Evolutionary conservation across 192 early-diverging fungal species (phyloP).

Genomic region (Coemansia furcata): DNA sequence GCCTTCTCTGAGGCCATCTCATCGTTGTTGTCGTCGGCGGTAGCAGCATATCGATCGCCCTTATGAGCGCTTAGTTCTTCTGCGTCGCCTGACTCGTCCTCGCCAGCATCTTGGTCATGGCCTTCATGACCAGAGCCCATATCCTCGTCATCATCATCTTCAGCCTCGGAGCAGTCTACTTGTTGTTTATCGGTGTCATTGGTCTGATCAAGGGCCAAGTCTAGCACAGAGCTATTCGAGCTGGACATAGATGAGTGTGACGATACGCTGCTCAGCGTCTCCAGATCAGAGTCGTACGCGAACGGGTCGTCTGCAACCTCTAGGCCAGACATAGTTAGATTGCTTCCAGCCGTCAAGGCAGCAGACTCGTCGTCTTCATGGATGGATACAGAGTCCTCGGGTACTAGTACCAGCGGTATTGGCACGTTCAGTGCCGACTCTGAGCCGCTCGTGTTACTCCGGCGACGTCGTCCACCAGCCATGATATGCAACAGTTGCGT

Average conservation of each 20-base stretch:
- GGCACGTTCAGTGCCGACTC: not conserved
- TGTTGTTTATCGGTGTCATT: conserved; percentile 2
- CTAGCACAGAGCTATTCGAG: conserved; percentile 22
- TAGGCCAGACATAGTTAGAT: not conserved
- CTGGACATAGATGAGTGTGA: conserved; percentile 51
- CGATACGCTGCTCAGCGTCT: conserved; percentile 52
- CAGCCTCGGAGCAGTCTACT: not conserved
- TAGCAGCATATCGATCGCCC: not conserved
- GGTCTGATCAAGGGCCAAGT: conserved; percentile 12
- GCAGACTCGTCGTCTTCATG: not conserved
- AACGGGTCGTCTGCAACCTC: conserved; percentile 44
- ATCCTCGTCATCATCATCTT: not conserved
- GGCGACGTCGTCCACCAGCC: conserved; percentile 26
- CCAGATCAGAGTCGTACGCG: conserved; percentile 52
- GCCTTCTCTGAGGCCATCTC: no score
- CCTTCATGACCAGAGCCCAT: not conserved
- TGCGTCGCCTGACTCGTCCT: conserved; percentile 3
- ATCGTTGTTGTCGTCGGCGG: conserved; percentile 1
- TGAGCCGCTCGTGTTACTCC: conserved; percentile 12
- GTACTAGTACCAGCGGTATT: not conserved
- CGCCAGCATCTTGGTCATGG: conserved; percentile 4
- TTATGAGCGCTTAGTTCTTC: not conserved
- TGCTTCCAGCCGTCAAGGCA: not conserved
- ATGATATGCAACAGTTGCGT: not conserved
- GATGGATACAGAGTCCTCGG: conserved; percentile 7